These are phyloP conservation scores for Sonneratia alba DNA, from an alignment of 345 rosid genomes.

Conservation along the genomic window DNA sequence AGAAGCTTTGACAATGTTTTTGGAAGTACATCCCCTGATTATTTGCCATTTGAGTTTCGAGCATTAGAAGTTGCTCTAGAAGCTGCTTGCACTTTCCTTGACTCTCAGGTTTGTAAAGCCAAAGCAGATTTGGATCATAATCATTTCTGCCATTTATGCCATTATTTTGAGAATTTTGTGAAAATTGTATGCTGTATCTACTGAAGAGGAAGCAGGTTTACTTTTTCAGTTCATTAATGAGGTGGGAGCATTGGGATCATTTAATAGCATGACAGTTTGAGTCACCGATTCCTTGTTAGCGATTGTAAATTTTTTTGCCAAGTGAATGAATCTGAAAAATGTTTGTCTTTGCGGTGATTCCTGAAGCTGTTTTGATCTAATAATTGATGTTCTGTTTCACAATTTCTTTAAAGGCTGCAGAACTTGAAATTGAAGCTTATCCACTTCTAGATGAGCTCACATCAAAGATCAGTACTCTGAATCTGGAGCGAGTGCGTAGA, in stretches of 20 bases:
- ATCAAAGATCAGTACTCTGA: constrained; percentile 91
- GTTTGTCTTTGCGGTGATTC: background rate
- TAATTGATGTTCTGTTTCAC: background rate
- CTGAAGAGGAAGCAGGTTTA: background rate
- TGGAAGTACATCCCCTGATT: constrained; percentile 74
- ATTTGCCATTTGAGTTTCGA: constrained; percentile 93
- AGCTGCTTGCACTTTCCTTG: constrained; percentile 96
- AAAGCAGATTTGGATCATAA: background rate
- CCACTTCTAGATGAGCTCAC: constrained; percentile 93
- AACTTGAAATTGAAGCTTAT: constrained; percentile 97
- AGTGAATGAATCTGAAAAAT: background rate
- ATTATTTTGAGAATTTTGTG: background rate
- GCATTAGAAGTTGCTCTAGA: constrained; percentile 95
- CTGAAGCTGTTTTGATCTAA: background rate
- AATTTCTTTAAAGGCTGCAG: constrained; percentile 68
- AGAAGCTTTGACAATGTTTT: constrained; percentile 62
- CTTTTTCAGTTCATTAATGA: background rate
- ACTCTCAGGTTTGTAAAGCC: constrained; percentile 71
- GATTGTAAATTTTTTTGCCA: background rate
- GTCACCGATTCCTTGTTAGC: background rate
- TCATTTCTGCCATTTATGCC: background rate
- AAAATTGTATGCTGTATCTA: background rate
- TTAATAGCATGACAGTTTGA: background rate
- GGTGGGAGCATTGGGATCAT: background rate
- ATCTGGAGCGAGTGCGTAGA: constrained; percentile 90